Evolutionary conservation across 352 stramenopile species (phyloP), one percentile per base, ranked within the genome.

Genomic region (Pythium dissotocum): DNA sequence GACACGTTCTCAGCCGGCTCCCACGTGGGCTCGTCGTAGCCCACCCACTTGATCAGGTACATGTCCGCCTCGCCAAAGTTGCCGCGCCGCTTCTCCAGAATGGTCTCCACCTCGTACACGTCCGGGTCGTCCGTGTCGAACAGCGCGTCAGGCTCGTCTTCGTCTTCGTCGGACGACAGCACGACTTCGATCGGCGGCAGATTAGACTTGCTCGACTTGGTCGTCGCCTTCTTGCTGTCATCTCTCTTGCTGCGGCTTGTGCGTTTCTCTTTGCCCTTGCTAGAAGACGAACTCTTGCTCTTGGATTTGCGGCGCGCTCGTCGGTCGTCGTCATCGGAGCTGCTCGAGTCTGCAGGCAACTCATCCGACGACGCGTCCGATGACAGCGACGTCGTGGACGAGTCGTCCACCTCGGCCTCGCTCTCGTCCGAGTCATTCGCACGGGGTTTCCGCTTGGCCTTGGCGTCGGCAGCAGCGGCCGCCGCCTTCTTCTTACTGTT

Each of bases 31-130:
- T 92, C 85, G 1, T 91, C 77, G 65, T 94, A 94, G 32, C 83
- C 85, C 54, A 90, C 82, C 85, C 85, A 94, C 63, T 92, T 92
- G 64, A 94, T 90, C 36, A 90, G 70, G 63, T 94, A 94, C 79
- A 83, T 54, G 48, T 92, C 85, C 2, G 70, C 60, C 12, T 91
- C 77, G 12, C 85, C 83, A 48, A 83, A 90, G 49, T 46, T 40
- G 21, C 77, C 80, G 2, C 66, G 61, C 36, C 78, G 79, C 71
- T 91, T 92, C 30, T 85, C 67, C 18, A 92, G 58, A 52, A 94
- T 89, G 18, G 66, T 76, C 65, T 94, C 85, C 51, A 94, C 85
- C 53, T 94, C 85, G 70, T 91, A 94, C 71, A 94, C 85, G 48
- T 94, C 83, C 24, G 85, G 85, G 59, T 94, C 85, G 21, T 87